Percentiles rank a stretch among this genome's conserved stretches.
Conservation (phyloP, 805 yeast species). For the Yamadazyma phyllophila region DNA sequence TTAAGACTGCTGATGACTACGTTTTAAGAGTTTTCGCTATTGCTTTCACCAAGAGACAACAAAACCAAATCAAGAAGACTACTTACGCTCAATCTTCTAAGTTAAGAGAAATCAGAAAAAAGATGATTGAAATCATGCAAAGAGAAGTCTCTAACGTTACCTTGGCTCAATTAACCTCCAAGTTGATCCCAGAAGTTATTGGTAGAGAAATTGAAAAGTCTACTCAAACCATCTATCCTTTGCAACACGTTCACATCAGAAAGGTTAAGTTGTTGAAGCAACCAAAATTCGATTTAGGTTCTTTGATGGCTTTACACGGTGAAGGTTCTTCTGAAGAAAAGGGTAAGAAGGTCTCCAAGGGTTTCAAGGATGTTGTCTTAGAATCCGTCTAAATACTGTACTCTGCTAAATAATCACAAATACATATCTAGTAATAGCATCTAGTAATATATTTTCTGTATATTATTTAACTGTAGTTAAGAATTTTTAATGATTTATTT, state of each 20-base stretch:
- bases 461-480: neutral
- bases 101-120: slow-evolving; percentile 96
- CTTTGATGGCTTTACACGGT: slow-evolving; percentile 96
- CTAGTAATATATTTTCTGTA: neutral
- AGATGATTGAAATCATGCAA: slow-evolving; percentile 93
- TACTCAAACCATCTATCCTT: slow-evolving; percentile 91
- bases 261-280: slow-evolving; percentile 97
- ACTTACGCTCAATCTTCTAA: slow-evolving; percentile 97
- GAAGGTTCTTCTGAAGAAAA: slow-evolving; percentile 87
- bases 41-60: slow-evolving; percentile 98
- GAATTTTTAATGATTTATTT: too few species aligned
- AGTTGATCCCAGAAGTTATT: slow-evolving; percentile 97
- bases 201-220: slow-evolving; percentile 98
- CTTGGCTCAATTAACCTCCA: slow-evolving; percentile 92
- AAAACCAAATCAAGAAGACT: slow-evolving; percentile 96
- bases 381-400: slow-evolving; percentile 72
- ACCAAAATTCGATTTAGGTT: slow-evolving; percentile 98
- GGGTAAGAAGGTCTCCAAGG: slow-evolving; percentile 96
- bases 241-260: slow-evolving; percentile 98
- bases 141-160: slow-evolving; percentile 95
- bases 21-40: slow-evolving; percentile 93
- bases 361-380: slow-evolving; percentile 98
- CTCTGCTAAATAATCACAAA: slow-evolving; percentile 9
- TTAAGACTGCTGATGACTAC: slow-evolving; percentile 97
- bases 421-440: slow-evolving; percentile 9